Base-by-base conservation (phyloP, 495 filamentous ascomycete species). In the Aspergillus biplanus region DNA sequence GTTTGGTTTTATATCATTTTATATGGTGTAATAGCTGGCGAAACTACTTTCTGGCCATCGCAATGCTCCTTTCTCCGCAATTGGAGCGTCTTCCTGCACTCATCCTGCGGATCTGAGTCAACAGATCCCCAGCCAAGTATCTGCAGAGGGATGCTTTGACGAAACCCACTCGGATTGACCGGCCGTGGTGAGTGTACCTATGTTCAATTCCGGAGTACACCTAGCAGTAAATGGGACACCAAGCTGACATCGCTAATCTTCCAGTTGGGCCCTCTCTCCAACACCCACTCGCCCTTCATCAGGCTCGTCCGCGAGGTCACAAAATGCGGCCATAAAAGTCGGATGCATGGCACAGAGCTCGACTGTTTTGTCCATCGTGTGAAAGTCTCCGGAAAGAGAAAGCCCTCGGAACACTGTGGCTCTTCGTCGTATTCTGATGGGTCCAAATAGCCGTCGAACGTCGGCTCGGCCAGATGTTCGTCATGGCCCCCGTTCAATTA, bases 161-260 rank as follows among this genome's bases (percentile, higher is more conserved):
- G 33, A 63, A 58, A 39, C 53, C 44, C 46, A 63, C 44, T 58
- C 61, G 50, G 61, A 52, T 62, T 42, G 53, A 52, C 12, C 33
- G 21, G 21, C n/a, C 32, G 12, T 33, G 52, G 16, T 55, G 18
- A 31, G 2, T 3, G 7, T 37, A 12, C 32, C 21, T 2, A 33
- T 16, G 21, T 18, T 5, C 15, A 11, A 3, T 11, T 46, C 5
- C 21, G 4, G 7, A 39, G 13, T 39, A 15, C 8, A 55, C 13
- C 9, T 33, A 13, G 32, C 27, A 3, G 27, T 59, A 21, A 59
- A 16, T 5, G 0, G 4, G 7, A 39, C 13, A 13, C 8, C 37
- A 7, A 39, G 37, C 37, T 39, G 13, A 39, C 7, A 7, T 39
- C 37, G 13, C 37, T 27, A 27, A 27, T 27, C 21, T 27, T 27